Evolutionary conservation across 2,329 filamentous ascomycete species (phyloP).

Genomic region (Fusarium verrucosum): DNA sequence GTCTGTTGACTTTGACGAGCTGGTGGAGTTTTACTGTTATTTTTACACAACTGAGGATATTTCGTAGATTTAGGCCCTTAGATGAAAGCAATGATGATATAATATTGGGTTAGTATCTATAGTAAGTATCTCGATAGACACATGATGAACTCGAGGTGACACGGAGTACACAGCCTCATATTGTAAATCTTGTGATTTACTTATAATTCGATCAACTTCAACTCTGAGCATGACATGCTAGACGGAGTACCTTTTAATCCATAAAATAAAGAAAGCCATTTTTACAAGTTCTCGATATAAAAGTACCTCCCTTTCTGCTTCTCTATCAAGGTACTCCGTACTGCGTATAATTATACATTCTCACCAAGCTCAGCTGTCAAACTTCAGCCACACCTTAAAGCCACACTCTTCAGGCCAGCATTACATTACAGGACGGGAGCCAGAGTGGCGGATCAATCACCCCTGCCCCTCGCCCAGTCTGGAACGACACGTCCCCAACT

Average conservation of each 20-base stretch:
- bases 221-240: neutral
- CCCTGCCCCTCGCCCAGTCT: constrained; percentile 22
- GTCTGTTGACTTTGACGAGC: too few relatives aligned
- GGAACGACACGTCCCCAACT: constrained; percentile 32
- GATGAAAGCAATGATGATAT: too few relatives aligned
- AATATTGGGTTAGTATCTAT: too few relatives aligned
- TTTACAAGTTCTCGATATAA: neutral
- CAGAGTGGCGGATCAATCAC: constrained; percentile 36
- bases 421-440: constrained; percentile 23
- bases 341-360: too few relatives aligned
- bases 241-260: neutral
- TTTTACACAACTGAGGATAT: neutral
- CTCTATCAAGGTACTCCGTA: too few relatives aligned
- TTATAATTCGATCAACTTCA: neutral
- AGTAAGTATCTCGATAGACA: too few relatives aligned
- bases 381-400: constrained; percentile 9
- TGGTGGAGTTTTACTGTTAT: too few relatives aligned
- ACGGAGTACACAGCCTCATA: neutral
- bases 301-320: neutral
- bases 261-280: neutral
- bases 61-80: neutral
- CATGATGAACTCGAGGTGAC: neutral
- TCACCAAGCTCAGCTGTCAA: neutral
- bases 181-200: neutral
- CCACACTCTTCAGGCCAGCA: constrained; percentile 15